Evolutionary conservation across 2,329 filamentous ascomycete genomes (phyloP), one percentile per base, ranked within the genome.

Genomic region (Uncinocarpus reesii): DNA sequence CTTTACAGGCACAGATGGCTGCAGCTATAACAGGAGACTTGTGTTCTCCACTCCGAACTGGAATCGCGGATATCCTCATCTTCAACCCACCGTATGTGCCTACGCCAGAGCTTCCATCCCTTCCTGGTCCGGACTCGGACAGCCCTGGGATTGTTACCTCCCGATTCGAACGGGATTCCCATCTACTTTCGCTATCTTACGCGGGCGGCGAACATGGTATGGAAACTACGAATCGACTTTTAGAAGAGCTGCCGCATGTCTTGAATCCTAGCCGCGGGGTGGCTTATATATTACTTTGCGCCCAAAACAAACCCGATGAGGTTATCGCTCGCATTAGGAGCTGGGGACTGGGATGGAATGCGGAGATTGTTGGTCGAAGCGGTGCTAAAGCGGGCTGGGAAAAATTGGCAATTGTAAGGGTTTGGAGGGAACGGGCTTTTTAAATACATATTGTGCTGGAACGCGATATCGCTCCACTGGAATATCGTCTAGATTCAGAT

Each of bases 21-120:
- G 83, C 80, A 34, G 77, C 82, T 15, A 62, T 83, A 21, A 80
- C 80, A 50, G 82, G 78, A 1, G 86, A 96, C 61, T 73, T 98
- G 0, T 73, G 76, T 3, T 65, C 75, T 2, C 70, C 81, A 0
- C 68, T 93, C 34, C 74, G 76, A 6, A 61, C 69, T 0, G 71
- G 73, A 2, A 66, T 68, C 32, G 76, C 94, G 4, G 92, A 98
- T 62, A 76, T 98, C 8, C 74, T 98, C 53, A 76, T 98, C 23
- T 98, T 96, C 74, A 98, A 98, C 62, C 92, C 92, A 46, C 92
- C 92, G 0, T 98, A 98, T 63, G 92, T 98, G 11, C 92, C 92
- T 1, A 93, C 89, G 2, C 76, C 82, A 21, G 77, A 80, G 34
- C 68, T 93, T 51, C 89, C 90, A 1, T 63, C 26, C 13, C 48